Conservation (phyloP, 2,329 filamentous ascomycete species). For the Scorias spongiosa region DNA sequence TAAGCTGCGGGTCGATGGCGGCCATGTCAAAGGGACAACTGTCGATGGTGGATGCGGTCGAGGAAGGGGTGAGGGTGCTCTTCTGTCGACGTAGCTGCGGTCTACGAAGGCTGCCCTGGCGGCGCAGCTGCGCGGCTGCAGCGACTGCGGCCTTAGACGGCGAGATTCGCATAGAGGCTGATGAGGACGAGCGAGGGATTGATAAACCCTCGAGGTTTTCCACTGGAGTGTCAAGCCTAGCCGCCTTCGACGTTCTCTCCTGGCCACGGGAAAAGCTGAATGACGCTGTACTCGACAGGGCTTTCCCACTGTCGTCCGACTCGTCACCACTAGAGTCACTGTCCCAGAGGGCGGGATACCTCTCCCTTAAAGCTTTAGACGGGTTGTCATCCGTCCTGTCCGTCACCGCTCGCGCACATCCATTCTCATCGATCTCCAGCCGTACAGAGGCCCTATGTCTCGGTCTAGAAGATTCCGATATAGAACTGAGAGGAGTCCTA, state of each 20-base stretch:
- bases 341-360: conserved; percentile 32
- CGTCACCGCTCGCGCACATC: conserved; percentile 33
- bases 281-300: conserved; percentile 15
- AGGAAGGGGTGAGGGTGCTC: conserved; percentile 1
- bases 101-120: conserved; percentile 18
- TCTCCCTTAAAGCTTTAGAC: conserved; percentile 20
- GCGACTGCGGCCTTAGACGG: conserved; percentile 21
- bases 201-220: conserved; percentile 20
- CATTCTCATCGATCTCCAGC: conserved; percentile 30
- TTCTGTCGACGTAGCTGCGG: conserved; percentile 6
- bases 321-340: conserved; percentile 20
- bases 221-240: conserved; percentile 19
- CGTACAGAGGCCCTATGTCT: conserved; percentile 28
- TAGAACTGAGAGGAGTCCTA: conserved; percentile 26
- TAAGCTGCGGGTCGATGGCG: background rate
- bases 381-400: conserved; percentile 18
- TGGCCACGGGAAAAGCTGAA: conserved; percentile 16
- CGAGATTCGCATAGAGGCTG: conserved; percentile 16
- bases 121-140: conserved; percentile 18
- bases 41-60: conserved; percentile 12
- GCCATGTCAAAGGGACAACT: conserved; percentile 15
- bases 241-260: conserved; percentile 15
- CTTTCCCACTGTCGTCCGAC: conserved; percentile 10
- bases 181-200: conserved; percentile 18
- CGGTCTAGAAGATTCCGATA: conserved; percentile 28